These are phyloP conservation scores for Populus nigra DNA, from an alignment of 345 rosid genomes.

Conservation along the genomic window DNA sequence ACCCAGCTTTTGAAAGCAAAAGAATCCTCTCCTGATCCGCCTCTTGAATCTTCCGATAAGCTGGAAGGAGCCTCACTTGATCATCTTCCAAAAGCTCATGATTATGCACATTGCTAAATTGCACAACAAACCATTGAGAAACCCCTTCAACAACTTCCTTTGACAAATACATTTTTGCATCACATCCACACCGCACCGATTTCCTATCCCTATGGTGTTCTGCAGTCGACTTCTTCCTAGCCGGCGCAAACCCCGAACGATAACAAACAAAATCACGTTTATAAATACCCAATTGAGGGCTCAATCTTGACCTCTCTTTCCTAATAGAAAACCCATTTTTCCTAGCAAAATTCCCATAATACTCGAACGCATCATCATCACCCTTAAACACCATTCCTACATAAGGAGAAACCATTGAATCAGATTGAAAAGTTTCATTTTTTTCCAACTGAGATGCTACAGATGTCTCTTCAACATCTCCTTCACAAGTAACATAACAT, in stretches of 20 bases:
- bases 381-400: constrained; percentile 80
- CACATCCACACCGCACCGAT: constrained; percentile 92
- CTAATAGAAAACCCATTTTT: constrained; percentile 85
- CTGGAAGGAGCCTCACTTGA: constrained; percentile 91
- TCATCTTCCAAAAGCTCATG: constrained; percentile 92
- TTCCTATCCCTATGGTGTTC: constrained; percentile 90
- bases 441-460: constrained; percentile 45
- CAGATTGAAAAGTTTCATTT: constrained; percentile 48
- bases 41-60: constrained; percentile 85
- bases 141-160: constrained; percentile 66
- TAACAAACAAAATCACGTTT: constrained; percentile 92
- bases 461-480: constrained; percentile 52
- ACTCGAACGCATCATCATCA: constrained; percentile 81
- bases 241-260: constrained; percentile 90
- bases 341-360: constrained; percentile 78
- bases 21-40: constrained; percentile 87
- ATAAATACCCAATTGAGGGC: constrained; percentile 81
- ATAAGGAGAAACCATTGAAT: constrained; percentile 63
- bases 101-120: constrained; percentile 92
- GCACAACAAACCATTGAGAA: constrained; percentile 80
- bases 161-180: constrained; percentile 78
- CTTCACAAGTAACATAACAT: constrained; percentile 63
- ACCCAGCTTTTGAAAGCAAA: constrained; percentile 87
- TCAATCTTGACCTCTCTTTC: constrained; percentile 84
- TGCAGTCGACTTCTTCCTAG: constrained; percentile 80